phyloP scores from a whole-genome alignment of 306 rosid species.

The Amphicarpaea edgeworthii region DNA sequence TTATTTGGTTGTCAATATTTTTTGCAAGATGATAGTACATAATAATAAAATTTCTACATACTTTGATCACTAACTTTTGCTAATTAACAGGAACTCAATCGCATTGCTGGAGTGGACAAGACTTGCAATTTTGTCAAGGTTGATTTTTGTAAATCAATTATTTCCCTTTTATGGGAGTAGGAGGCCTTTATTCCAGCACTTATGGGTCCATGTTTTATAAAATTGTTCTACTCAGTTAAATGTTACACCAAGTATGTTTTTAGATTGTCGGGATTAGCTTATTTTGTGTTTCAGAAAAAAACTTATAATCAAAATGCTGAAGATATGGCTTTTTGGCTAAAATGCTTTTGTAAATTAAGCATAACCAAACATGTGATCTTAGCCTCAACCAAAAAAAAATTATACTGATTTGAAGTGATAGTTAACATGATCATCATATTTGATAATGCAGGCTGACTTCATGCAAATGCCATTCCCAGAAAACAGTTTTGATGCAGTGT shows the following conservation, averaged over 20 bases:
- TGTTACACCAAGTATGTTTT: no score
- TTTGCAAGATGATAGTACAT: background rate
- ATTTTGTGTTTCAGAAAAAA: background rate
- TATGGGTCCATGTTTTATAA: no score
- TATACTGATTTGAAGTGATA: background rate
- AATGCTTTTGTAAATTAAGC: constrained; percentile 4
- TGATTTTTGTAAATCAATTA: constrained; percentile 38
- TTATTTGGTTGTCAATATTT: constrained; percentile 7
- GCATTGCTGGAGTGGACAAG: constrained; percentile 70
- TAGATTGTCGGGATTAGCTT: background rate
- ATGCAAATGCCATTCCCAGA: constrained; percentile 93
- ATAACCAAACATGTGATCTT: background rate
- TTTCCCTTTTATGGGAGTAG: no score
- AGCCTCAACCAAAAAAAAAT: background rate
- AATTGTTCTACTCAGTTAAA: no score
- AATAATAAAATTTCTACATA: background rate
- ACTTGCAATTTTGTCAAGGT: constrained; percentile 89
- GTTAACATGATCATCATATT: constrained; percentile 31
- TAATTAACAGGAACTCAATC: constrained; percentile 75
- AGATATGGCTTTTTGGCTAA: constrained; percentile 3
- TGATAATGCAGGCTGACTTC: constrained; percentile 86
- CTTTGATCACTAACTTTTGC: constrained; percentile 30
- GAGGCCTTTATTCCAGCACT: no score
- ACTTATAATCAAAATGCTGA: constrained; percentile 2
- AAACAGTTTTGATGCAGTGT: constrained; percentile 86